These are phyloP conservation scores for Tritrichomonas musculus DNA, from an alignment of 208 protist genomes.

Conservation along the genomic window DNA sequence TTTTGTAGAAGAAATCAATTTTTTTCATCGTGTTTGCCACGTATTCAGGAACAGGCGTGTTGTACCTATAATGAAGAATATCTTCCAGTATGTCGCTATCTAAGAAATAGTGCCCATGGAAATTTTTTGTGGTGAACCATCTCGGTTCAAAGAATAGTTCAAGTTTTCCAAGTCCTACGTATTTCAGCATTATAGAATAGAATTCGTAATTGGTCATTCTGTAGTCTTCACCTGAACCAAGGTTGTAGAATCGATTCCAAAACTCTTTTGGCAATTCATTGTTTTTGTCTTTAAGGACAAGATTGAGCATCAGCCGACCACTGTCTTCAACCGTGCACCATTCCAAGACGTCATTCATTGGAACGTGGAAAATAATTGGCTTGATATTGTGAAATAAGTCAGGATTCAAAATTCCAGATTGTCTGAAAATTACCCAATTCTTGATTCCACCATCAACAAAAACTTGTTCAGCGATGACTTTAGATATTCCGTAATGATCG, in stretches of 20 bases:
- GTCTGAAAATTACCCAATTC: neutral
- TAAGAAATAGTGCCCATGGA: neutral
- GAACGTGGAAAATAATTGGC: constrained; percentile 4
- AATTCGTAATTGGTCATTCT: constrained; percentile 16
- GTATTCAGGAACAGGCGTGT: neutral
- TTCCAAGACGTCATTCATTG: neutral
- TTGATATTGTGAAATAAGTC: neutral
- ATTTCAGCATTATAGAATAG: neutral
- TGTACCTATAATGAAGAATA: neutral
- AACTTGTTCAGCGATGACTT: neutral
- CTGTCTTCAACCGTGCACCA: constrained; percentile 13
- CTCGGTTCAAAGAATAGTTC: neutral
- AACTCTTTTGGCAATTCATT: neutral
- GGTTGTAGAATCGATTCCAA: neutral
- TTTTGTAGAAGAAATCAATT: neutral
- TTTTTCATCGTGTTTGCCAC: neutral
- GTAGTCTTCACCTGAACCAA: neutral
- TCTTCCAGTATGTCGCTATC: neutral
- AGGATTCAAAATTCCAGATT: neutral
- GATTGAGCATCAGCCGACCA: neutral
- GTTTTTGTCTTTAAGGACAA: neutral
- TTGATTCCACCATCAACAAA: neutral
- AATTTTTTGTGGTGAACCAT: neutral
- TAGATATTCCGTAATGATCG: neutral
- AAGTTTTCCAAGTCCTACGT: neutral